These are phyloP conservation scores for Rhododendron mucronatum DNA, from an alignment of 148 eudicot species.

Conservation along the genomic window DNA sequence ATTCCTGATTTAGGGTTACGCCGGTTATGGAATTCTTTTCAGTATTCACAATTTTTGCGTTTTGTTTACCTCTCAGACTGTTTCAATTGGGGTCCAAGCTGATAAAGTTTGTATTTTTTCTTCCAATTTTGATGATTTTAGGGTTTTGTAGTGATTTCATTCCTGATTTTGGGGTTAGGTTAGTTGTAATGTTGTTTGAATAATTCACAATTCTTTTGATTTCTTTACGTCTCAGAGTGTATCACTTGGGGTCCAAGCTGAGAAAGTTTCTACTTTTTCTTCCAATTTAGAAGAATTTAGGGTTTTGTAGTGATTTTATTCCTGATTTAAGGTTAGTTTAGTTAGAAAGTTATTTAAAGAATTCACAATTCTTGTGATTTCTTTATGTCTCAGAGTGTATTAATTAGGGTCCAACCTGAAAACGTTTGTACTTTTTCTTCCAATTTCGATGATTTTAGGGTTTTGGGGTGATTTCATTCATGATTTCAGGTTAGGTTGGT, in stretches of 20 bases:
- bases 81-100: background rate
- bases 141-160: background rate
- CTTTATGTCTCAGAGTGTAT: background rate
- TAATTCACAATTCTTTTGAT: background rate
- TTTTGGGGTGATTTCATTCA: background rate
- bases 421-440: background rate
- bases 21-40: background rate
- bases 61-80: background rate
- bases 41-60: background rate
- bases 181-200: background rate
- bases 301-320: background rate
- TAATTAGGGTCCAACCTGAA: background rate
- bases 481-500: background rate
- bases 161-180: conserved; percentile 2
- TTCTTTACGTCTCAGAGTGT: background rate
- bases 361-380: no score
- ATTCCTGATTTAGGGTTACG: conserved; percentile 5
- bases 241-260: background rate
- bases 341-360: background rate
- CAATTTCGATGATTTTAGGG: conserved; percentile 1
- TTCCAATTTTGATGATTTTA: background rate
- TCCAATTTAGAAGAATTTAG: background rate
- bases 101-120: background rate
- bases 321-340: background rate
- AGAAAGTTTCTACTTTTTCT: background rate